phyloP scores from a whole-genome alignment of 2,329 filamentous ascomycete species.

The Teratosphaeria gauchensis region DNA sequence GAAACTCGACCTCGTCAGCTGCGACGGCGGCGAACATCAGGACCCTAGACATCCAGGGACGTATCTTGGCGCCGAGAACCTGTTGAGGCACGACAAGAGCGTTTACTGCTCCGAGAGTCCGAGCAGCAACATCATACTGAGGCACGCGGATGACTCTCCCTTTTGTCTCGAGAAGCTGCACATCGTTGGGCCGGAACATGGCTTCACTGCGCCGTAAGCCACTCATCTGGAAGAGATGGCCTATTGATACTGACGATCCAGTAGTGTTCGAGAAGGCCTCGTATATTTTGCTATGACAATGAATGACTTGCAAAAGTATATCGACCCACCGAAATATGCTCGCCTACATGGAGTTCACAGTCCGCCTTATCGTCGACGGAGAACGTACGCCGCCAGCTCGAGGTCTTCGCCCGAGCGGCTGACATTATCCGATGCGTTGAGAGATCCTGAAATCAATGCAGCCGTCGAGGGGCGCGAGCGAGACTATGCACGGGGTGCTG shows the following conservation, averaged over 20 bases:
- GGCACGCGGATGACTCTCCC: constrained; percentile 67
- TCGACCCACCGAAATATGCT: constrained; percentile 21
- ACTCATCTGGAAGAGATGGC: neutral
- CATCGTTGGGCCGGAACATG: constrained; percentile 72
- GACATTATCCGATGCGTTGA: constrained; percentile 21
- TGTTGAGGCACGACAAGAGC: constrained; percentile 69
- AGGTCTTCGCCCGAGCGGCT: constrained; percentile 20
- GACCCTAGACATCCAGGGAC: constrained; percentile 32
- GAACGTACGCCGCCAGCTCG: constrained; percentile 7
- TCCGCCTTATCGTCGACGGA: constrained; percentile 15
- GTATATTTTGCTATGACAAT: constrained; percentile 82
- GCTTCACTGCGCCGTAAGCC: constrained; percentile 79
- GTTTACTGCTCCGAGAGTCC: constrained; percentile 89
- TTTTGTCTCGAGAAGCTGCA: constrained; percentile 79
- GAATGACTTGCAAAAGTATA: constrained; percentile 56
- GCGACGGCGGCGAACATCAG: constrained; percentile 65
- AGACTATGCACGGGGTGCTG: constrained; percentile 9
- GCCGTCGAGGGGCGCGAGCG: constrained; percentile 7
- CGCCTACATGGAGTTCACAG: constrained; percentile 15
- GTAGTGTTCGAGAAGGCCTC: constrained; percentile 79
- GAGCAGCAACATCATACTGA: constrained; percentile 75
- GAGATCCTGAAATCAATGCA: constrained; percentile 20
- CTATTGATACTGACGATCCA: constrained; percentile 5
- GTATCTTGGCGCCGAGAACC: constrained; percentile 67
- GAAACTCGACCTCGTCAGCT: constrained; percentile 80